Conservation (phyloP, 805 yeast species). For the Cyberlindnera americana region DNA sequence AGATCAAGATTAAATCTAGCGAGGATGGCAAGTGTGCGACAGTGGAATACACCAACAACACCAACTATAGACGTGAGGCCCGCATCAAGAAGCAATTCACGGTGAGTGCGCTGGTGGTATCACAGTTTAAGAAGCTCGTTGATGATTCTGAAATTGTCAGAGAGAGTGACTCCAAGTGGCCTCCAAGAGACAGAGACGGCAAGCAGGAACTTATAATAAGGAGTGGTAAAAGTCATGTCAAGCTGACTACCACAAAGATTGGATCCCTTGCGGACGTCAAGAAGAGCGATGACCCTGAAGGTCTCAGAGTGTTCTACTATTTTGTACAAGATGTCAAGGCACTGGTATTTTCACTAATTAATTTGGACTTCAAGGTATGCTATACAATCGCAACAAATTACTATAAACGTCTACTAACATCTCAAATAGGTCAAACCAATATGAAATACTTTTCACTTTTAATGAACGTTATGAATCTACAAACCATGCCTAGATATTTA, state of each 20-base stretch:
- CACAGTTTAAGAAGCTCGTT: constrained; percentile 33
- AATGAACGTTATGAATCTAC: constrained; percentile 3
- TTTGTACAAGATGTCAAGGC: constrained; percentile 42
- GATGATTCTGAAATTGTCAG: constrained; percentile 37
- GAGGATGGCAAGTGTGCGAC: constrained; percentile 31
- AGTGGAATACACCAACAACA: constrained; percentile 42
- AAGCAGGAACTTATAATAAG: constrained; percentile 40
- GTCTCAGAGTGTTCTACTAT: constrained; percentile 41
- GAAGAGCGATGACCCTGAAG: constrained; percentile 40
- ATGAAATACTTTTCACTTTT: neutral
- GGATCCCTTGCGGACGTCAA: constrained; percentile 39
- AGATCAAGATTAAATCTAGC: constrained; percentile 32
- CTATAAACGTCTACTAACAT: neutral
- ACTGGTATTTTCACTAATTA: constrained; percentile 38
- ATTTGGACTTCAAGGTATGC: constrained; percentile 40
- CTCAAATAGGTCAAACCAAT: constrained; percentile 14
- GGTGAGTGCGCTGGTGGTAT: constrained; percentile 33
- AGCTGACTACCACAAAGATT: constrained; percentile 30
- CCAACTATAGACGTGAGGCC: constrained; percentile 42
- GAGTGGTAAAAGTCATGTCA: constrained; percentile 23
- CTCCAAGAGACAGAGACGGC: constrained; percentile 36
- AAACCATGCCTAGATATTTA: neutral
- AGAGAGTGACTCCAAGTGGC: constrained; percentile 42
- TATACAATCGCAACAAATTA: neutral
- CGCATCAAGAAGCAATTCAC: constrained; percentile 36